Evolutionary conservation across 805 yeast species (phyloP), one percentile per base, ranked within the genome.

Genomic region (Ogataea pignaliae): DNA sequence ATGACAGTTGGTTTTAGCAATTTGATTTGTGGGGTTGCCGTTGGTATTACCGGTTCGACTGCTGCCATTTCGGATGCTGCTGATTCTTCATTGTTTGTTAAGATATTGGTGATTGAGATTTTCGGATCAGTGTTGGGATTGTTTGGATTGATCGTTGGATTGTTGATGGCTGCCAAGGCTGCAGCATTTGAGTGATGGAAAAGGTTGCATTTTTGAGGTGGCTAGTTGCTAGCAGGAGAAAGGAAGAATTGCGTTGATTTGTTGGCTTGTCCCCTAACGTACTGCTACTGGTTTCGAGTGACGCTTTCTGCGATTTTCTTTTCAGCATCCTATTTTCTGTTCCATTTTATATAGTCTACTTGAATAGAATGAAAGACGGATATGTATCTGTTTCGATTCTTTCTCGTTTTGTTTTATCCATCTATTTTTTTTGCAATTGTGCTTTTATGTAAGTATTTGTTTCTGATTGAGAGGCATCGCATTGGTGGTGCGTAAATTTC

Each of bases 11-110:
- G 99, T 34, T 64, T 87, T 29, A 82, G 95, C 58, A 93, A 93
- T 68, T 77, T 93, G 64, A 84, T 93, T 47, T 93, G 99, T 76
- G 99, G 99, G 71, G 73, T 93, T 44, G 91, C 97, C 3, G 99
- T 93, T 39, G 99, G 99, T 51, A 76, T 93, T 49, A 93, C 99
- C 13, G 99, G 99, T 39, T 83, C 98, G 21, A 93, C 97, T n/a
- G 99, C 98, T 31, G 99, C 99, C 34, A 79, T 93, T 49, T 81
- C 95, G 36, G 99, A 93, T 69, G 99, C 99, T 29, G 97, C 99
- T 10, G 97, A 93, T 70, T 81, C 97, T 18, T 78, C 96, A 3
- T 73, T 93, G 53, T 93, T 93, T 59, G 99, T 93, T 51, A 93
- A 93, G 70, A 93, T 93, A 47, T 79, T 93, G 60, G 99, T 93